Evolutionary conservation across 768 basidiomycete genomes (phyloP).

Genomic region (Suillus occidentalis): DNA sequence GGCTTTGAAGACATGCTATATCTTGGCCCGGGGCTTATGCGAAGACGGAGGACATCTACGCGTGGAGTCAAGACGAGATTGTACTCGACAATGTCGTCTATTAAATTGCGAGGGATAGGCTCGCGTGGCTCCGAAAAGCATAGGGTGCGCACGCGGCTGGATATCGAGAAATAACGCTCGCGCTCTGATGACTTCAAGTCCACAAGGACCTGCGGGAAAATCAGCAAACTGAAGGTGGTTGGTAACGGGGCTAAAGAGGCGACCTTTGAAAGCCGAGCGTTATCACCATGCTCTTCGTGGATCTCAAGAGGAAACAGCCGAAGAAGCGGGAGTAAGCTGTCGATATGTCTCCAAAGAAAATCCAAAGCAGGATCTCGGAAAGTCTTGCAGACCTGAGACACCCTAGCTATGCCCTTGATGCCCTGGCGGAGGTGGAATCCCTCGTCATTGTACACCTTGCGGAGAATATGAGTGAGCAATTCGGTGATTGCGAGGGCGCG

Average conservation of each 20-base stretch:
- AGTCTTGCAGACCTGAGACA: too few species aligned
- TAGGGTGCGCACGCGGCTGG: conserved; percentile 2
- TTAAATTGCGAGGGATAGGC: not conserved
- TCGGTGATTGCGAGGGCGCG: conserved; percentile 2
- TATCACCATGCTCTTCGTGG: not conserved
- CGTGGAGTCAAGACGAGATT: not conserved
- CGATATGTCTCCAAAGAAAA: too few species aligned
- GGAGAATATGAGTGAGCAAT: too few species aligned
- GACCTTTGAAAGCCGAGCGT: conserved; percentile 1
- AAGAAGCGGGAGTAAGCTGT: conserved; percentile 1
- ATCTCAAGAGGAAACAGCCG: not conserved
- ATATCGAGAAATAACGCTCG: not conserved
- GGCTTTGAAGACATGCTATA: not conserved
- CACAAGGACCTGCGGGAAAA: not conserved
- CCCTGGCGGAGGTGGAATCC: too few species aligned
- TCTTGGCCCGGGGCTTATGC: not conserved
- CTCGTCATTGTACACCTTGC: too few species aligned
- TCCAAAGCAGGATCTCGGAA: too few species aligned
- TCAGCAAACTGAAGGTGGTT: not conserved
- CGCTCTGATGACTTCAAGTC: not conserved
- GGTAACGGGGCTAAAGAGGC: too few species aligned
- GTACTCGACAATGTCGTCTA: not conserved
- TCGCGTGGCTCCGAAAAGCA: not conserved
- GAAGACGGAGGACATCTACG: not conserved
- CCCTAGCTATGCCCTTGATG: too few species aligned